Evolutionary conservation across 768 basidiomycete species (phyloP), one percentile per base, ranked within the genome.

Genomic region (Albatrellus ellisii): DNA sequence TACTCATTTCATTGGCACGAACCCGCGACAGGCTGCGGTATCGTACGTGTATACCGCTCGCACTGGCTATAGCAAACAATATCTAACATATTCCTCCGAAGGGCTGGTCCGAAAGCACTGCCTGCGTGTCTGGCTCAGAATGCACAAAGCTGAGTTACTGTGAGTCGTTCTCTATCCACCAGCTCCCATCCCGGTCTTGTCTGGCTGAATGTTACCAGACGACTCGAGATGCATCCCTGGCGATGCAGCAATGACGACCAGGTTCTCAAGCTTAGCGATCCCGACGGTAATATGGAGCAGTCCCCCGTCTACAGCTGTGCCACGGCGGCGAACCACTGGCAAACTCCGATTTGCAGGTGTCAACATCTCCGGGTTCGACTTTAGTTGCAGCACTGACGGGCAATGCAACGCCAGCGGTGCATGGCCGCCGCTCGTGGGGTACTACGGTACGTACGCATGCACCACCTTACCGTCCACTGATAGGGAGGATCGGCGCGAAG

Each of bases 341-440:
- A 45, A 45, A 27, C 43, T 72, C 21, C 49, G 50, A 33, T 63
- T 65, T 39, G 58, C 58, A 6, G 70, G 73, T 39, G 61, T 75
- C 18, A 73, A 75, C 52, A 73, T 75, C 38, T 59, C 71, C 24
- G 72, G 73, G 1, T 73, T 71, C 46, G 73, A 74, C 52, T 74
- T 75, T 48, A 68, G 72, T 15, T 70, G 69, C 47, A 57, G 59
- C 39, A 58, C 58, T 4, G 66, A 70, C 45, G 70, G 71, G 7
- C 59, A 54, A 43, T 71, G 67, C 46, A 58, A 55, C 25, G 44
- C 58, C 9, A 61, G 58, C 31, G 56, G 54, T 3, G 67, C 67
- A 12, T 62, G 51, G 48, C 68, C 70, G 17, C 73, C 73, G 20
- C 56, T 75, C 35, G 56, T 54, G 9, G 57, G 69, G 47, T 63